phyloP scores from a whole-genome alignment of 2,329 filamentous ascomycete genomes.

The Cladophialophora immunda region DNA sequence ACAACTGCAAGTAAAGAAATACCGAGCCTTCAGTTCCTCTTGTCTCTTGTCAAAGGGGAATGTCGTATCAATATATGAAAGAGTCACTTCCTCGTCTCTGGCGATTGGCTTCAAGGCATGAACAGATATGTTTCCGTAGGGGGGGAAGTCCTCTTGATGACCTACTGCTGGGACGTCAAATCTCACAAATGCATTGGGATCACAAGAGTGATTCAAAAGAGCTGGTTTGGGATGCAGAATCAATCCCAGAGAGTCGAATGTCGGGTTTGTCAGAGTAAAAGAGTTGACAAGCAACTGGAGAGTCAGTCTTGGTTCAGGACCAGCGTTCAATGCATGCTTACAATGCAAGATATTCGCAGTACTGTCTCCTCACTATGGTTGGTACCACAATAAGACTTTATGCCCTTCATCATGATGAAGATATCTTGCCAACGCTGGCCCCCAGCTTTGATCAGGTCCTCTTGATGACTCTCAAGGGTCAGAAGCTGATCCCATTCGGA shows the following conservation, averaged over 20 bases:
- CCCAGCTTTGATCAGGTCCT: slow-evolving; percentile 55
- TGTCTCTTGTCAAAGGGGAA: slow-evolving; percentile 61
- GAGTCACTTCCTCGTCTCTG: slow-evolving; percentile 65
- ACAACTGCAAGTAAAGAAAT: slow-evolving; percentile 68
- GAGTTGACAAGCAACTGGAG: slow-evolving; percentile 65
- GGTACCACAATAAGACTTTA: slow-evolving; percentile 61
- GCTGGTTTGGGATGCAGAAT: slow-evolving; percentile 64
- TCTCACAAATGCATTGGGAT: slow-evolving; percentile 65
- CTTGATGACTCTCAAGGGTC: slow-evolving; percentile 58
- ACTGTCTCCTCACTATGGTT: slow-evolving; percentile 54
- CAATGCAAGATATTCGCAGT: slow-evolving; percentile 50
- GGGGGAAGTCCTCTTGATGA: slow-evolving; percentile 4
- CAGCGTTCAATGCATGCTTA: slow-evolving; percentile 21
- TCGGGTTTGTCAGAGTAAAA: slow-evolving; percentile 64
- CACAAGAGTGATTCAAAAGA: slow-evolving; percentile 69
- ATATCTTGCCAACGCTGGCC: slow-evolving; percentile 58
- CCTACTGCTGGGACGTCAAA: slow-evolving; percentile 60
- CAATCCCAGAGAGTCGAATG: slow-evolving; percentile 67
- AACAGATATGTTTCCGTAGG: slow-evolving; percentile 30
- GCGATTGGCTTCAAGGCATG: slow-evolving; percentile 59
- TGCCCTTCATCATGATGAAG: slow-evolving; percentile 62
- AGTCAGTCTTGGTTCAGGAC: background rate
- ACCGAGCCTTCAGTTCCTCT: slow-evolving; percentile 61
- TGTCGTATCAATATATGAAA: slow-evolving; percentile 69
- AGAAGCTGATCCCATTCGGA: slow-evolving; percentile 55